Conservation (phyloP, 1,284 basidiomycete genomes). For the Tremellales sp. region DNA sequence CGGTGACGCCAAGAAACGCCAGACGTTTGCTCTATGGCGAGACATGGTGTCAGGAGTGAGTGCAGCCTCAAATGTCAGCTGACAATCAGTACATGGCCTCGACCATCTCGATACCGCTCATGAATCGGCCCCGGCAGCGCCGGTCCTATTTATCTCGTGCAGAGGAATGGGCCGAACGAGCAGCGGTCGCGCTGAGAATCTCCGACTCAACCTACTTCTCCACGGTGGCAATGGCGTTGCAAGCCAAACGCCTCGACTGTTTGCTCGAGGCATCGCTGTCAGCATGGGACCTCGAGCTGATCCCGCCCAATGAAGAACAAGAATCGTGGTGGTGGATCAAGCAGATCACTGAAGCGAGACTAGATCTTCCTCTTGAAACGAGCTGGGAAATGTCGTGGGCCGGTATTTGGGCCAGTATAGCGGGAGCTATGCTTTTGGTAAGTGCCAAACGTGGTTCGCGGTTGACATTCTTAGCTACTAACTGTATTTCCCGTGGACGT, state of each 20-base stretch:
- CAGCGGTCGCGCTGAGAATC: slow-evolving; percentile 17
- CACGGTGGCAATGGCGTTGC: slow-evolving; percentile 10
- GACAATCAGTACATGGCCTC: slow-evolving; percentile 11
- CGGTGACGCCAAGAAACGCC: slow-evolving; percentile 1
- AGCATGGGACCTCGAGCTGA: slow-evolving; percentile 23
- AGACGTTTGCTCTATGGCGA: slow-evolving; percentile 19
- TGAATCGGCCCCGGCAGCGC: slow-evolving; percentile 31
- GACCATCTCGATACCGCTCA: slow-evolving; percentile 12
- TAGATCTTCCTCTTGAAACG: background rate
- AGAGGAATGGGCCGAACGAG: slow-evolving; percentile 30
- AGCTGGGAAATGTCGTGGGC: slow-evolving; percentile 27
- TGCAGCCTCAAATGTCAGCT: background rate
- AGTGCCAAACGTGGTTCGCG: slow-evolving; percentile 6
- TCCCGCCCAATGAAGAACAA: slow-evolving; percentile 20
- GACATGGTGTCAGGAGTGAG: slow-evolving; percentile 32
- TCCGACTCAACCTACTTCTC: slow-evolving; percentile 2
- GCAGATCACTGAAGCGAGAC: slow-evolving; percentile 9
- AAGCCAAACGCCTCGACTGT: slow-evolving; percentile 33
- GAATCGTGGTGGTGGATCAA: slow-evolving; percentile 40
- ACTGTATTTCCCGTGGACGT: slow-evolving; percentile 7
- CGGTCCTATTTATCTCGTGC: slow-evolving; percentile 24
- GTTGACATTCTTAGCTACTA: slow-evolving; percentile 14
- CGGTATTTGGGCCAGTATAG: slow-evolving; percentile 20
- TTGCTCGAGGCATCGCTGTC: slow-evolving; percentile 31
- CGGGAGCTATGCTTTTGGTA: slow-evolving; percentile 29